Percentiles rank a stretch among this genome's conserved stretches.
Evolutionary conservation across 805 yeast genomes (phyloP).

Genomic region (Cyberlindnera misumaiensis): DNA sequence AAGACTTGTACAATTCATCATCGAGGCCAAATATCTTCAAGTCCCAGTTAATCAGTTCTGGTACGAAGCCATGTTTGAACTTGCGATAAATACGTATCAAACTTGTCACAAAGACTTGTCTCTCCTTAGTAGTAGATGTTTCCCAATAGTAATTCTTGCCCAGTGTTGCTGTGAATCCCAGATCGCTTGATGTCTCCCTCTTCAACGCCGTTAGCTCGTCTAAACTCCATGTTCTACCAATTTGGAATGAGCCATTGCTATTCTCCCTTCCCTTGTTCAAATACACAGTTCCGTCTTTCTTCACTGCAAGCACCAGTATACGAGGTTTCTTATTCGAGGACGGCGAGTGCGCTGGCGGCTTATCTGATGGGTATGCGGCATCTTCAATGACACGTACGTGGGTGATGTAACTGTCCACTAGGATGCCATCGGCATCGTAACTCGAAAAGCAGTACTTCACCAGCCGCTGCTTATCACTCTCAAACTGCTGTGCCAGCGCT

Average conservation of each 20-base stretch:
- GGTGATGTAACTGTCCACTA: slow-evolving; percentile 58
- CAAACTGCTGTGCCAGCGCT: slow-evolving; percentile 50
- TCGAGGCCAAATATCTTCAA: slow-evolving; percentile 32
- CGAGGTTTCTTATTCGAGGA: slow-evolving; percentile 51
- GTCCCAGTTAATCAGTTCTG: slow-evolving; percentile 49
- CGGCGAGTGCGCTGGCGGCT: slow-evolving; percentile 55
- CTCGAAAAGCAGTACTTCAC: slow-evolving; percentile 44
- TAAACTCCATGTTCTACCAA: slow-evolving; percentile 89
- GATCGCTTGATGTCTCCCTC: slow-evolving; percentile 42
- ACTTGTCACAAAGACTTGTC: slow-evolving; percentile 50
- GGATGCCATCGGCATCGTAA: slow-evolving; percentile 34
- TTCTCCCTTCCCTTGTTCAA: slow-evolving; percentile 84
- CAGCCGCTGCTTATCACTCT: slow-evolving; percentile 43
- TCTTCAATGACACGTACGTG: slow-evolving; percentile 75
- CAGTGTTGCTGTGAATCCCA: slow-evolving; percentile 54
- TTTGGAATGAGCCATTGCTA: slow-evolving; percentile 67
- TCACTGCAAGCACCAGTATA: slow-evolving; percentile 48
- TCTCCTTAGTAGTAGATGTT: slow-evolving; percentile 49
- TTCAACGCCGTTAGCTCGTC: slow-evolving; percentile 58
- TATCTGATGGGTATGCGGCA: slow-evolving; percentile 55
- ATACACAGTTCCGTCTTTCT: slow-evolving; percentile 59
- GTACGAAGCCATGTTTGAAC: slow-evolving; percentile 49
- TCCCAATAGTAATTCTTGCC: slow-evolving; percentile 86
- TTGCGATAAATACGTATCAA: slow-evolving; percentile 46
- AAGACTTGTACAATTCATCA: slow-evolving; percentile 27